Conservation (phyloP, 192 early-diverging fungal species). For the Gryganskiella cystojenkinii region DNA sequence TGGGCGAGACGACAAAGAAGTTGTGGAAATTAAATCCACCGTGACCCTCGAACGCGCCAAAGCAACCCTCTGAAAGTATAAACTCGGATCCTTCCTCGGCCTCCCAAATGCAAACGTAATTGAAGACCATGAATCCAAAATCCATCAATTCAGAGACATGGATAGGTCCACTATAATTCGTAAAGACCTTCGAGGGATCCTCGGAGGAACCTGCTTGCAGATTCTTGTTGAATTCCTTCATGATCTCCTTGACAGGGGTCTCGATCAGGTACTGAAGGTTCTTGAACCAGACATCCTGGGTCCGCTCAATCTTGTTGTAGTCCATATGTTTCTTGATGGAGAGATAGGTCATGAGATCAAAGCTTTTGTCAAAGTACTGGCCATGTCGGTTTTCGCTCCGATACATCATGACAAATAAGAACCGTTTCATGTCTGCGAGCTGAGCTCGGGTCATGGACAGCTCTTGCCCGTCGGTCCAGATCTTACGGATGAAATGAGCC, state of each 20-base stretch:
- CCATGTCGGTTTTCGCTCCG: constrained; percentile 21
- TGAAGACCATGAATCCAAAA: background rate
- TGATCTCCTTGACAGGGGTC: constrained; percentile 16
- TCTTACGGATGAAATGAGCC: constrained; percentile 16
- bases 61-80: constrained; percentile 42
- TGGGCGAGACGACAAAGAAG: constrained; percentile 53
- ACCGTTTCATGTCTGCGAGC: constrained; percentile 36
- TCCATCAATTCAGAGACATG: constrained; percentile 14
- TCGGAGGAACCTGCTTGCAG: too few species aligned
- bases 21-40: constrained; percentile 9
- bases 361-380: constrained; percentile 23
- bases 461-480: constrained; percentile 10
- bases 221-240: too few species aligned
- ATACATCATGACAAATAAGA: constrained; percentile 46
- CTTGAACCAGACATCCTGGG: constrained; percentile 49
- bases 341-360: background rate
- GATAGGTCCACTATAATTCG: constrained; percentile 21
- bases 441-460: constrained; percentile 11
- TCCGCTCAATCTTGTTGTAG: constrained; percentile 16
- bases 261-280: constrained; percentile 50
- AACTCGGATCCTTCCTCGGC: constrained; percentile 50
- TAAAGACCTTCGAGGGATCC: background rate
- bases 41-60: constrained; percentile 47
- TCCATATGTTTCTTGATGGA: constrained; percentile 27
- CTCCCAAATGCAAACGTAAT: constrained; percentile 48